phyloP scores from a whole-genome alignment of 192 early-diverging fungal genomes.

The Linnemannia elongata region DNA sequence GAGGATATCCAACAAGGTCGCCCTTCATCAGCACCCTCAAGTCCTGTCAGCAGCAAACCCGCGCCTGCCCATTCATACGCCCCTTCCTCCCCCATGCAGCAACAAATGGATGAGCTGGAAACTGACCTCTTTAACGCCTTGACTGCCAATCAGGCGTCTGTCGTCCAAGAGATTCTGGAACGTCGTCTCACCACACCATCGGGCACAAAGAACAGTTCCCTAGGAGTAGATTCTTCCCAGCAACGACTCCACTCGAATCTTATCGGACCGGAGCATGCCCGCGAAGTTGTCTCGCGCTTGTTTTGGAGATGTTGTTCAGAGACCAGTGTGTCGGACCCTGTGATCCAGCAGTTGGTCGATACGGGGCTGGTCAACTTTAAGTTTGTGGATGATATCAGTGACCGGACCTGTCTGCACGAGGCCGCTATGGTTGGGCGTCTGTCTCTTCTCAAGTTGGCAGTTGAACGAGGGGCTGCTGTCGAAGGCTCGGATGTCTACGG shows the following conservation, averaged over 20 bases:
- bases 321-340: slow-evolving; percentile 52
- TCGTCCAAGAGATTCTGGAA: slow-evolving; percentile 63
- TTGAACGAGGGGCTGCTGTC: slow-evolving; percentile 64
- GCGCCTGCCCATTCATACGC: background rate
- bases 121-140: slow-evolving; percentile 68
- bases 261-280: slow-evolving; percentile 59
- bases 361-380: slow-evolving; percentile 80
- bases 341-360: slow-evolving; percentile 71
- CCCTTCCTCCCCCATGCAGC: slow-evolving; percentile 50
- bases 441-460: slow-evolving; percentile 71
- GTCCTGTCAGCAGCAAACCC: slow-evolving; percentile 29
- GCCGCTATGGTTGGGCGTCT: slow-evolving; percentile 85
- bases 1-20: slow-evolving; percentile 68
- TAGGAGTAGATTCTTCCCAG: slow-evolving; percentile 1
- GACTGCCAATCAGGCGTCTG: slow-evolving; percentile 44
- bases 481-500: slow-evolving; percentile 88
- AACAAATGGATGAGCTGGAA: slow-evolving; percentile 69
- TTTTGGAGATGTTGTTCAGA: slow-evolving; percentile 82
- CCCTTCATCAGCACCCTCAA: slow-evolving; percentile 33
- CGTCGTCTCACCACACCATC: slow-evolving; percentile 58
- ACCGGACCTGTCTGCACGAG: slow-evolving; percentile 91
- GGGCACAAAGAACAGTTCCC: slow-evolving; percentile 20
- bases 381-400: slow-evolving; percentile 93
- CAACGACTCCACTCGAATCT: slow-evolving; percentile 1
- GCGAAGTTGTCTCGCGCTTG: slow-evolving; percentile 74